Conservation (phyloP, 129 eudicot species). For the Rutidosis leptorrhynchoides region DNA sequence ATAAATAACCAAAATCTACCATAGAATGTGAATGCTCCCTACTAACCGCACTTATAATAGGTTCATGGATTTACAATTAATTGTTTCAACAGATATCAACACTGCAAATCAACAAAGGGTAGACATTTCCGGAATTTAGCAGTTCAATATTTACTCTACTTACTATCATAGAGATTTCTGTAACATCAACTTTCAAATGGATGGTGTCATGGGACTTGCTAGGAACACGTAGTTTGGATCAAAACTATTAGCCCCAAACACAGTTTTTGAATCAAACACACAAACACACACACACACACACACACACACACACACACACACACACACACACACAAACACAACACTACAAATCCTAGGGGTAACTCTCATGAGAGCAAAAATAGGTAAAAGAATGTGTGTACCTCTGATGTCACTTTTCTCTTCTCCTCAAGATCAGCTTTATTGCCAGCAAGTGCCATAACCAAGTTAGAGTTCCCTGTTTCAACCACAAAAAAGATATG, state of each 20-base stretch:
- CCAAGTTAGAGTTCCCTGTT: conserved; percentile 94
- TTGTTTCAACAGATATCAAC: neutral
- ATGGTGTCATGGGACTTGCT: neutral
- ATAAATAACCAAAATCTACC: neutral
- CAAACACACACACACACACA: too few species aligned
- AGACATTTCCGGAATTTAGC: neutral
- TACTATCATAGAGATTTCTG: neutral
- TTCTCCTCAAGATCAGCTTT: conserved; percentile 92
- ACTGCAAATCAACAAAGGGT: neutral
- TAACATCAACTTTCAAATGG: conserved; percentile 14
- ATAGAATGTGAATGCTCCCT: neutral
- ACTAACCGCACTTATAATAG: neutral
- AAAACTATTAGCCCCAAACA: too few species aligned
- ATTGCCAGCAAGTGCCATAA: conserved; percentile 97
- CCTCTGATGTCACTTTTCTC: conserved; percentile 87
- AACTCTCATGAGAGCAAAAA: conserved; percentile 5
- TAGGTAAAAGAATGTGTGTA: conserved; percentile 39
- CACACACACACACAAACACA: too few species aligned
- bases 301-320: too few species aligned
- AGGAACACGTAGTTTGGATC: neutral
- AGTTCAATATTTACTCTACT: neutral
- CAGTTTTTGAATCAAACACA: too few species aligned
- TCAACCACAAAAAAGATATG: conserved; percentile 8
- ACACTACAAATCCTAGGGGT: neutral
- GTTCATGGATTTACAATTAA: neutral